Evolutionary conservation across 2,329 filamentous ascomycete species (phyloP), one percentile per base, ranked within the genome.

Genomic region (Monosporascus cannonballus): DNA sequence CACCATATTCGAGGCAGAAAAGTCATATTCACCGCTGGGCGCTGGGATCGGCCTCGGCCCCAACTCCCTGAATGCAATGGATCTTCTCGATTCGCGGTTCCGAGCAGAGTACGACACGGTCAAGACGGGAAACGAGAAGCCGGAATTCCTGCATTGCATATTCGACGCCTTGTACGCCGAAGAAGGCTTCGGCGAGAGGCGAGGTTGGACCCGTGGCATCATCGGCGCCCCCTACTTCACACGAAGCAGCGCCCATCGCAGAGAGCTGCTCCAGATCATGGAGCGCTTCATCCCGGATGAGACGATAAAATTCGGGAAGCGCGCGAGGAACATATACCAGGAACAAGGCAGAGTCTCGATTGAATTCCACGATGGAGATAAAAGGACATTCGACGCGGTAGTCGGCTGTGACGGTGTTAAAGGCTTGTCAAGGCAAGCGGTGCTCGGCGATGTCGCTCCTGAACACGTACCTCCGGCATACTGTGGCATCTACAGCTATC

Each of bases 191-290:
- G 72, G 71, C n/a, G 61, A 66, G 44, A 64, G 63, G 44, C 61
- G 68, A 39, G 62, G 64, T 14, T 73, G 70, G 68, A 67, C 59
- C 22, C 66, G 69, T 2, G 70, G 66, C 8, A 62, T 64, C 11
- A 66, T 71, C 48, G 70, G 71, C 4, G 66, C 69, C 18, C 57
- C 61, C 24, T 67, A 67, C 44, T 74, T 70, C 53, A 68, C 66
- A 25, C 62, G 71, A 17, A 71, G 68, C 48, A 70, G 69, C 37
- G 73, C 72, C 6, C 73, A 76, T 55, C 62, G 73, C 37, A 71
- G 66, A 49, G 69, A 69, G 49, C 56, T 76, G 47, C 59, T 76
- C 9, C 69, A 75, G 27, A 72, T 74, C 41, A 71, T 76, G 71
- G 59, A 62, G 38, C 64, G 61, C 48, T 60, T 66, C 49, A 65